Conservation (phyloP, 192 early-diverging fungal species). For the Gorgonomyces haynaldii region DNA sequence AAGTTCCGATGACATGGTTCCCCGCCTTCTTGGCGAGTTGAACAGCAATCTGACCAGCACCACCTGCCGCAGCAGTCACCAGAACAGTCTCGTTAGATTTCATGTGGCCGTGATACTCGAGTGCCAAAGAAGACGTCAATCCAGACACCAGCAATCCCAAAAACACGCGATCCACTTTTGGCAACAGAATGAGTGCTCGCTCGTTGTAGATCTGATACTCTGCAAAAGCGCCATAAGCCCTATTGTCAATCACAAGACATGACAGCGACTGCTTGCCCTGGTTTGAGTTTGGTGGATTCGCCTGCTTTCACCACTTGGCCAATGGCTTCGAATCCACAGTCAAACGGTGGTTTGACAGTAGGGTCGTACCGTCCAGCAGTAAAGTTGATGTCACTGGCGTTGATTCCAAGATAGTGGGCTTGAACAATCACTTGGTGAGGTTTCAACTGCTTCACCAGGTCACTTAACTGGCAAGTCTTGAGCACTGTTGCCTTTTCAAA, state of each 20-base stretch:
- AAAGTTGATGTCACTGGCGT: conserved; percentile 46
- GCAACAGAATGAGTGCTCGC: conserved; percentile 10
- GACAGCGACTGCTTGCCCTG: conserved; percentile 22
- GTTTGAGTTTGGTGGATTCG: conserved; percentile 11
- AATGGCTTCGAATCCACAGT: conserved; percentile 45
- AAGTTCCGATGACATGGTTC: conserved; percentile 49
- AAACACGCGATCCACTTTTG: conserved; percentile 12
- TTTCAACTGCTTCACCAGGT: conserved; percentile 5
- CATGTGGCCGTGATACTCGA: conserved; percentile 34
- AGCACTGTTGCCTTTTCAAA: conserved; percentile 27
- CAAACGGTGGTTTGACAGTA: conserved; percentile 41
- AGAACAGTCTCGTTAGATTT: conserved; percentile 37
- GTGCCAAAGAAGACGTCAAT: conserved; percentile 41
- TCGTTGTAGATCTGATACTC: conserved; percentile 29
- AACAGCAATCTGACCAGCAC: conserved; percentile 49
- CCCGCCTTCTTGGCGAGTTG: conserved; percentile 49
- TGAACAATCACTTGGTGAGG: conserved; percentile 27
- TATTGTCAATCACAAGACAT: conserved; percentile 5
- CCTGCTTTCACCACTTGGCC: conserved; percentile 41
- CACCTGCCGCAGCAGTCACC: conserved; percentile 49
- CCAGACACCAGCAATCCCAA: conserved; percentile 37
- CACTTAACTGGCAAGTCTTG: conserved; percentile 6
- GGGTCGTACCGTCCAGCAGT: conserved; percentile 43
- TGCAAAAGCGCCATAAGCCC: conserved; percentile 35
- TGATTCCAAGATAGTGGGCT: conserved; percentile 38